These are phyloP conservation scores for Brassica rapa DNA, from an alignment of 345 rosid genomes.

Conservation along the genomic window DNA sequence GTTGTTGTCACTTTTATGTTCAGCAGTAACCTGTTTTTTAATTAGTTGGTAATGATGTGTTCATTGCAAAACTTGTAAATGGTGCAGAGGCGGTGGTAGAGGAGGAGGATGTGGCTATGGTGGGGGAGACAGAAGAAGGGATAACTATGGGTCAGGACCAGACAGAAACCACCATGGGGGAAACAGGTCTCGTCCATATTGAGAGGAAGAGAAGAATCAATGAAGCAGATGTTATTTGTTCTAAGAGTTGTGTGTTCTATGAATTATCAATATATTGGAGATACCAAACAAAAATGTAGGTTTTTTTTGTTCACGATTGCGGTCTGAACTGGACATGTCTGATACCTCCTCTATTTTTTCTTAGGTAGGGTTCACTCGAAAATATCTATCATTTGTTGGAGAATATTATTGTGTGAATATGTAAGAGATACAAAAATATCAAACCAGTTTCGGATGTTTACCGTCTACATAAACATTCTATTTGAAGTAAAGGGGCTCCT, in stretches of 20 bases:
- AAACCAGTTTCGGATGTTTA: no score
- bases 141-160: constrained; percentile 78
- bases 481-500: no score
- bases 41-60: neutral
- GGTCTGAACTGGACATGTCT: no score
- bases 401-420: no score
- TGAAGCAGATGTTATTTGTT: constrained; percentile 32
- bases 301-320: constrained; percentile 31
- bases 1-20: neutral
- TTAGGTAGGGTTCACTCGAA: no score
- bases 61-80: constrained; percentile 28
- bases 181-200: constrained; percentile 92
- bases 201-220: constrained; percentile 36
- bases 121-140: constrained; percentile 89
- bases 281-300: constrained; percentile 34
- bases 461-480: no score
- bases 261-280: constrained; percentile 1
- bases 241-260: constrained; percentile 32
- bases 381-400: no score
- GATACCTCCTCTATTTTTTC: no score
- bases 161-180: constrained; percentile 87
- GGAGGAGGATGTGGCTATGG: constrained; percentile 63
- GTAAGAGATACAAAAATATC: no score
- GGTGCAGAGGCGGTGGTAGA: constrained; percentile 50
- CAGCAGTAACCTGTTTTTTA: neutral